Evolutionary conservation across 108 stramenopile species (phyloP).

Genomic region (Epipyxis sp.): DNA sequence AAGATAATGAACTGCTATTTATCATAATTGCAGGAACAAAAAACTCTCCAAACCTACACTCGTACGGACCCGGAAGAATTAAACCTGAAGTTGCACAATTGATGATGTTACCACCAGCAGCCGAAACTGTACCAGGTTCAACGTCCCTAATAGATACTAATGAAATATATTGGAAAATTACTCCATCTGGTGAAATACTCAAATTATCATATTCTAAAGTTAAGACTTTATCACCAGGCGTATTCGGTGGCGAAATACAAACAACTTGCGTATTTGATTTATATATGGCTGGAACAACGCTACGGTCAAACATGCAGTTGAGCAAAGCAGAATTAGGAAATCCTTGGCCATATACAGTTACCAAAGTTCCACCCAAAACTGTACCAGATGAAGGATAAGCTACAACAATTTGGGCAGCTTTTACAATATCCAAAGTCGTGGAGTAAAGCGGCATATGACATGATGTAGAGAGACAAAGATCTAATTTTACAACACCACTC

Average conservation of each 20-base stretch:
- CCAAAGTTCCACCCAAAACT: slow-evolving; percentile 39
- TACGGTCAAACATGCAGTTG: slow-evolving; percentile 1
- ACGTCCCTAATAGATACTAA: slow-evolving; percentile 25
- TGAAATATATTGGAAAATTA: slow-evolving; percentile 3
- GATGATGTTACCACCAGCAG: slow-evolving; percentile 32
- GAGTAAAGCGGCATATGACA: too few species aligned
- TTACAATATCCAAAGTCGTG: too few species aligned
- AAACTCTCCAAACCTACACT: neutral
- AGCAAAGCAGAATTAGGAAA: slow-evolving; percentile 18
- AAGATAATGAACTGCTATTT: neutral
- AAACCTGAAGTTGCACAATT: slow-evolving; percentile 7
- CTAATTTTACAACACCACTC: too few species aligned
- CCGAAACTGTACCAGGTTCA: slow-evolving; percentile 32
- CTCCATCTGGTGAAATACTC: neutral
- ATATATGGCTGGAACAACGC: neutral
- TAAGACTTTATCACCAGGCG: neutral
- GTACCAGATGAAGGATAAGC: slow-evolving; percentile 6
- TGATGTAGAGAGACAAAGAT: too few species aligned
- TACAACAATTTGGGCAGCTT: neutral
- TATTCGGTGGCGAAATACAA: neutral
- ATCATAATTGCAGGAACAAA: neutral
- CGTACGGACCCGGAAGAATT: neutral
- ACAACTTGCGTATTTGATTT: neutral
- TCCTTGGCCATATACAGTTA: slow-evolving; percentile 38
- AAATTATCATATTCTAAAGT: neutral